These are phyloP conservation scores for Hanseniaspora clermontiae DNA, from an alignment of 805 yeast genomes.

Conservation along the genomic window DNA sequence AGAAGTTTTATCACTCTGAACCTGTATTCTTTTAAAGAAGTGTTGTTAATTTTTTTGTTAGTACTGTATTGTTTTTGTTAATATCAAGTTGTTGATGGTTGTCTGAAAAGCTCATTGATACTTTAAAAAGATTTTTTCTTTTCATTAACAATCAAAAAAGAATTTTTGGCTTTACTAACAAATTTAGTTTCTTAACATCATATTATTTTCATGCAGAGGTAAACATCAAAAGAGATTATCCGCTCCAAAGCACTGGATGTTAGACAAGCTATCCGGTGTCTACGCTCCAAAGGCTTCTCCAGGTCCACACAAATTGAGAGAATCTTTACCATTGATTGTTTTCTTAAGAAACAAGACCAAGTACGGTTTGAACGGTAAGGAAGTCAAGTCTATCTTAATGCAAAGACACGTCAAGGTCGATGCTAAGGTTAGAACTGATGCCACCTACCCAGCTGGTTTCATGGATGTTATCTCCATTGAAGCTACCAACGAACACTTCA, in stretches of 20 bases:
- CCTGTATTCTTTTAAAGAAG: background rate
- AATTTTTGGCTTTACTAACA: constrained; percentile 12
- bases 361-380: constrained; percentile 98
- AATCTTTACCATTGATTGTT: constrained; percentile 91
- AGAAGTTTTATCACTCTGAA: background rate
- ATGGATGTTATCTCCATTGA: constrained; percentile 96
- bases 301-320: constrained; percentile 99
- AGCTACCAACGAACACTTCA: constrained; percentile 98
- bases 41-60: background rate
- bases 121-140: too few relatives aligned
- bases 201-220: constrained; percentile 45
- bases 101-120: too few relatives aligned
- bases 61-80: background rate
- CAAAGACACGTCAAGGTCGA: constrained; percentile 97
- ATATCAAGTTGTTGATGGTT: background rate
- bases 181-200: constrained; percentile 2
- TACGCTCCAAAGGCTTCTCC: constrained; percentile 99
- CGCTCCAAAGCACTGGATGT: constrained; percentile 99
- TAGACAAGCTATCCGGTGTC: constrained; percentile 98
- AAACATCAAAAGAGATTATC: constrained; percentile 99
- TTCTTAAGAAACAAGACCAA: constrained; percentile 97
- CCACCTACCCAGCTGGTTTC: constrained; percentile 99
- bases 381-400: constrained; percentile 95
- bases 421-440: constrained; percentile 98
- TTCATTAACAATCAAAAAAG: background rate